Percentiles rank a stretch among this genome's conserved stretches.
phyloP scores from a whole-genome alignment of 75 land plant species.

The Cryptomeria japonica region DNA sequence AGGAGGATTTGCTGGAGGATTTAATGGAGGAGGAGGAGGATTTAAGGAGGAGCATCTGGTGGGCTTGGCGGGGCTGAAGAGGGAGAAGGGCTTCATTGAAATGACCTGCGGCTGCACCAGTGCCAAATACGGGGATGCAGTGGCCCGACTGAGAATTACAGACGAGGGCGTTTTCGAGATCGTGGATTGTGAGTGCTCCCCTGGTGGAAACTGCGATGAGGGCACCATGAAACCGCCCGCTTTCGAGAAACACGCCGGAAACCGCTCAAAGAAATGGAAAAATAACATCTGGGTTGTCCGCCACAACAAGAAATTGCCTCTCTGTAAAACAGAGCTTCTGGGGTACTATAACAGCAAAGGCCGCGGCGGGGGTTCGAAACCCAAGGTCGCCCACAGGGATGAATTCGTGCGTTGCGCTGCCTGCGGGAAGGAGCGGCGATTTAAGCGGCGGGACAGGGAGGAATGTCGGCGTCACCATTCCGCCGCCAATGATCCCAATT shows the following conservation, averaged over 20 bases:
- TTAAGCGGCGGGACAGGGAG: constrained; percentile 8
- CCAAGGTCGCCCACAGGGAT: background rate
- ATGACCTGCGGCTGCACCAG: constrained; percentile 82
- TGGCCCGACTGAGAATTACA: constrained; percentile 59
- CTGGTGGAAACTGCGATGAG: constrained; percentile 58
- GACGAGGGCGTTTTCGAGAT: constrained; percentile 52
- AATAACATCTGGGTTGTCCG: constrained; percentile 7
- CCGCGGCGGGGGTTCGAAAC: background rate
- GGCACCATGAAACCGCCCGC: constrained; percentile 1
- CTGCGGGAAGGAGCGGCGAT: constrained; percentile 11
- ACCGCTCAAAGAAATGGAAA: constrained; percentile 8
- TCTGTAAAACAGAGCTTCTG: constrained; percentile 2
- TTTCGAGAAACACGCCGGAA: constrained; percentile 10
- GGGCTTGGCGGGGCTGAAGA: constrained; percentile 53
- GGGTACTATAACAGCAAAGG: background rate
- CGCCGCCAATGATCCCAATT: constrained; percentile 6
- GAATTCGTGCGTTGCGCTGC: background rate
- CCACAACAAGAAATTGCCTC: background rate
- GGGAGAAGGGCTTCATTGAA: constrained; percentile 45
- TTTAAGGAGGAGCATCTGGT: constrained; percentile 54
- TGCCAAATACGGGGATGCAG: constrained; percentile 70
- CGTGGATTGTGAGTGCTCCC: constrained; percentile 55
- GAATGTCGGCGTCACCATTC: background rate
- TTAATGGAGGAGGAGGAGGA: background rate
- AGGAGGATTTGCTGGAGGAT: constrained; percentile 23